These are phyloP conservation scores for Pseudoscleropodium purum DNA, from an alignment of 225 moss, liverwort and hornwort species.

Conservation along the genomic window DNA sequence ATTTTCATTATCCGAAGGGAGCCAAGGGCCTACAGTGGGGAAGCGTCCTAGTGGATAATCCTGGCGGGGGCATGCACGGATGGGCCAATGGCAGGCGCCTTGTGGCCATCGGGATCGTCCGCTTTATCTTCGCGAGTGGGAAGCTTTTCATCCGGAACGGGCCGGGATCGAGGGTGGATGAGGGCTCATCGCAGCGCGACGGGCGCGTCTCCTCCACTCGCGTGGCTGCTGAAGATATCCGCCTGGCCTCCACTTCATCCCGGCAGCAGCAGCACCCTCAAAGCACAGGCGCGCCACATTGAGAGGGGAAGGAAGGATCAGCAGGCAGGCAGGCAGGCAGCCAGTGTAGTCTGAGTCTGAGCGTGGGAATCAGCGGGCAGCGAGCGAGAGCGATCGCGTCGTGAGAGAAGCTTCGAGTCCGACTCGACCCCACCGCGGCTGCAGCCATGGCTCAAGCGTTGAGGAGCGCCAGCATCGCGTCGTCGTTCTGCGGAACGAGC, in stretches of 20 bases:
- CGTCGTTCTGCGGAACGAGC: slow-evolving; percentile 29
- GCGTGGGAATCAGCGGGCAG: neutral
- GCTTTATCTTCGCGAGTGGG: neutral
- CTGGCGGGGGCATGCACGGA: neutral
- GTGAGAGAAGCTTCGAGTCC: neutral
- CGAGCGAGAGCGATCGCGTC: neutral
- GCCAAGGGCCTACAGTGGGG: neutral
- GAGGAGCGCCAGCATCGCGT: slow-evolving; percentile 35
- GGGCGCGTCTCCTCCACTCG: slow-evolving; percentile 34
- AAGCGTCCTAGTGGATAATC: slow-evolving; percentile 16
- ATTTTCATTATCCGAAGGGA: neutral
- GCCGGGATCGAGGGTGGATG: slow-evolving; percentile 2
- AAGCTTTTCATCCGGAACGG: neutral
- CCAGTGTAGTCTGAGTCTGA: neutral
- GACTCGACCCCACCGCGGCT: neutral
- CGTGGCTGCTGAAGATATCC: slow-evolving; percentile 22
- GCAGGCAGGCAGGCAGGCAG: neutral
- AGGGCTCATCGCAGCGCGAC: neutral
- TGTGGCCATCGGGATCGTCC: neutral
- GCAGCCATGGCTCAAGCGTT: slow-evolving; percentile 41
- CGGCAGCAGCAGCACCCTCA: neutral
- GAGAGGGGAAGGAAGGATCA: neutral
- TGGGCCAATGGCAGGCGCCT: slow-evolving; percentile 5
- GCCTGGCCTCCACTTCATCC: neutral
- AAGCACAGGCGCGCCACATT: neutral